phyloP scores from a whole-genome alignment of 495 filamentous ascomycete genomes.

The Gamarada debralockiae region DNA sequence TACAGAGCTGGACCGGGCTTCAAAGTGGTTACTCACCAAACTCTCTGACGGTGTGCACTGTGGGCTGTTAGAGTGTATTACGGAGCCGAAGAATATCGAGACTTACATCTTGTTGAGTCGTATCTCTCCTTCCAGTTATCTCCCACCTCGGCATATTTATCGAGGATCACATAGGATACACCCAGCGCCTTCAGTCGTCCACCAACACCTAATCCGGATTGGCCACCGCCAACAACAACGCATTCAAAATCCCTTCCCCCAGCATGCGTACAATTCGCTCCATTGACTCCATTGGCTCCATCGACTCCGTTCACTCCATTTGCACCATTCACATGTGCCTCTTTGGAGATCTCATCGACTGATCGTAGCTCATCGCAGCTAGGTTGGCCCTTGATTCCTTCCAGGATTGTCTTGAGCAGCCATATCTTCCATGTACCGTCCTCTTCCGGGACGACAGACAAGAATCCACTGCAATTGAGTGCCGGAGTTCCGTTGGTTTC shows the following conservation, averaged over 20 bases:
- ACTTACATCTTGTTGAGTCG: constrained; percentile 5
- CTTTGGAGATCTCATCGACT: neutral
- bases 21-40: no score
- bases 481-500: constrained; percentile 6
- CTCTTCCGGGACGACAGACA: neutral
- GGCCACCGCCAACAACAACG: constrained; percentile 14
- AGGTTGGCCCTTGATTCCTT: constrained; percentile 3
- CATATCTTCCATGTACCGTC: constrained; percentile 12
- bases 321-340: neutral
- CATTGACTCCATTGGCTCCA: neutral
- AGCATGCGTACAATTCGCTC: no score
- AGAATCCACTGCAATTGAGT: neutral
- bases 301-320: neutral
- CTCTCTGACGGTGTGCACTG: constrained; percentile 34
- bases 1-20: no score
- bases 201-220: constrained; percentile 10
- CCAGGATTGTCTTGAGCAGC: constrained; percentile 12
- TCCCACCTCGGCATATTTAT: constrained; percentile 8
- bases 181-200: constrained; percentile 12
- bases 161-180: constrained; percentile 16
- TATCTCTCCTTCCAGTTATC: constrained; percentile 17
- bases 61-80: no score
- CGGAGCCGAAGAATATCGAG: no score
- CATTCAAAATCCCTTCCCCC: constrained; percentile 15
- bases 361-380: neutral